Conservation (phyloP, 805 yeast species). For the Yarrowia osloensis region DNA sequence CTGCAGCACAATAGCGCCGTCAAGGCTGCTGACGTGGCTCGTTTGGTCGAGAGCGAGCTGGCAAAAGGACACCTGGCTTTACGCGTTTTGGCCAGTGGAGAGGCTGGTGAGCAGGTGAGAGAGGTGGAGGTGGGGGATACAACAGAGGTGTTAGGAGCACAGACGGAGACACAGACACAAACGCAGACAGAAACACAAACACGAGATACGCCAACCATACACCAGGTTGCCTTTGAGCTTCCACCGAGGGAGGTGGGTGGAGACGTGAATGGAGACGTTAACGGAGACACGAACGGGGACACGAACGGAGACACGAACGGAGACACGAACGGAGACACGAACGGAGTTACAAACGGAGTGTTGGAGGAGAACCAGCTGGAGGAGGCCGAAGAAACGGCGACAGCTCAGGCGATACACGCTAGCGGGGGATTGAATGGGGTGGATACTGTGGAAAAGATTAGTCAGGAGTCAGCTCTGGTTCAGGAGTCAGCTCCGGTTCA, state of each 20-base stretch:
- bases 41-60: slow-evolving; percentile 6
- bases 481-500: too few relatives aligned
- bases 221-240: background rate
- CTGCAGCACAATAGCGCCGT: slow-evolving; percentile 10
- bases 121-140: background rate
- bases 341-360: too few relatives aligned
- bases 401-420: background rate
- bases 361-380: background rate
- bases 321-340: too few relatives aligned
- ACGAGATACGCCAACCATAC: background rate
- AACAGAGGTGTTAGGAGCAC: too few relatives aligned
- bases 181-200: background rate
- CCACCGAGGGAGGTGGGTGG: background rate
- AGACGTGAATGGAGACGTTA: too few relatives aligned
- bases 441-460: too few relatives aligned
- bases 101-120: background rate
- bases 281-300: too few relatives aligned
- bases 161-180: background rate
- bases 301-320: too few relatives aligned
- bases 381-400: background rate
- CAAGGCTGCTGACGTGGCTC: slow-evolving; percentile 10
- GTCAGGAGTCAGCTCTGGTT: too few relatives aligned
- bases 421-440: too few relatives aligned
- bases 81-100: slow-evolving; percentile 13
- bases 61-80: background rate